Base-by-base conservation (phyloP, 148 eudicot genomes). In the Talinum fruticosum region DNA sequence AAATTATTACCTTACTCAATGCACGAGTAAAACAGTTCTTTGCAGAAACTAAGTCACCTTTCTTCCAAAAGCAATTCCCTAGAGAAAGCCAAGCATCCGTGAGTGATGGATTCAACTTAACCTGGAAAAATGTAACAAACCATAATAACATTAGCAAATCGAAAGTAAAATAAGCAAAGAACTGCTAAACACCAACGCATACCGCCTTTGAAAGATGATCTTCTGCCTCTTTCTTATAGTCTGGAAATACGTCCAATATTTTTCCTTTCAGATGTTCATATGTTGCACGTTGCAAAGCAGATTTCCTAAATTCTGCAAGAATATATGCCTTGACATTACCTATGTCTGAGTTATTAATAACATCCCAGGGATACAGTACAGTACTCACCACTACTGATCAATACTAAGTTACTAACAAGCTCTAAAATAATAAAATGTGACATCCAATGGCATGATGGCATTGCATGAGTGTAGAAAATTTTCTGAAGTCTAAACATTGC, bases 191-290 rank as follows among this genome's bases (percentile, higher is more conserved):
- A 67, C 73, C 66, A 28, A 73, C 88, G 83, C 75, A 75, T 83
- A 94, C 98, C 75, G 98, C 97, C 89, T 94, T 94, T 41, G 98
- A 92, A 80, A 94, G 96, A 88, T 94, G 98, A 61, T 92, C 97
- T 83, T 92, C 98, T n/a, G 98, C 98, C 82, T 92, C 93, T 87
- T 92, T 94, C 75, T 71, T 86, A 61, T 94, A 89, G 66, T 90
- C 93, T 36, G 95, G 92, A 81, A 92, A 85, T 36, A 88, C 97
- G 62, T 94, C 98, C 87, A 92, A 74, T 73, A 94, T 72, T 81
- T 94, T 94, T 74, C 98, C 98, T 85, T 86, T 88, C 78, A 94
- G 86, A 86, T 92, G 89, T 83, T 94, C 96, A 79, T 88, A 91
- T 15, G 85, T 86, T 41, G 98, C 97, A 76, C 98, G 97, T 28